Evolutionary conservation across 1,284 basidiomycete species (phyloP).

Genomic region (Ustilago trichophora): DNA sequence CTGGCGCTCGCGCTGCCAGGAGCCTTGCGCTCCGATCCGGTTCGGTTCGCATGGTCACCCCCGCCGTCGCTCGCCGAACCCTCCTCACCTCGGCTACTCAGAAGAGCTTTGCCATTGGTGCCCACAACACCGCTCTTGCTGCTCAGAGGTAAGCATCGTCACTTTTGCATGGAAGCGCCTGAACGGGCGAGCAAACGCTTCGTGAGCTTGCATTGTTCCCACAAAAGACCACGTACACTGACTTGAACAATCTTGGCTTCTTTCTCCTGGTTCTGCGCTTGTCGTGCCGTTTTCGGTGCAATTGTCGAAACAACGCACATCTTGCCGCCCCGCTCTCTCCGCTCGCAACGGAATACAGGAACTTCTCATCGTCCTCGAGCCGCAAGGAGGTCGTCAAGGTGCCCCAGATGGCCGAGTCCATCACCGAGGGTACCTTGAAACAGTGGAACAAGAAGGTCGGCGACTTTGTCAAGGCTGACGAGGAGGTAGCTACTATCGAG

Average conservation of each 20-base stretch:
- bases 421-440: slow-evolving; percentile 96
- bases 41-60: slow-evolving; percentile 36
- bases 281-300: no score
- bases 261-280: no score
- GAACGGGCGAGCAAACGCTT: no score
- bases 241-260: no score
- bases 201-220: no score
- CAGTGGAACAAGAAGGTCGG: slow-evolving; percentile 94
- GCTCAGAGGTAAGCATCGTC: slow-evolving; percentile 31
- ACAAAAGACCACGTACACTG: no score
- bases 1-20: slow-evolving; percentile 36
- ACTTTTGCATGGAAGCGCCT: background rate
- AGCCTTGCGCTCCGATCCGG: slow-evolving; percentile 37
- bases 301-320: no score
- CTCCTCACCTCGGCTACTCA: slow-evolving; percentile 37
- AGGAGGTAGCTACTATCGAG: slow-evolving; percentile 97
- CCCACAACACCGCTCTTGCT: slow-evolving; percentile 24
- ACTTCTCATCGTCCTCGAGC: slow-evolving; percentile 47
- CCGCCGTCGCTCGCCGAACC: slow-evolving; percentile 41
- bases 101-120: slow-evolving; percentile 19
- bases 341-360: no score
- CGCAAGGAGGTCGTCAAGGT: slow-evolving; percentile 83
- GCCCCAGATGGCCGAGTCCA: slow-evolving; percentile 98
- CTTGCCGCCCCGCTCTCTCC: no score
- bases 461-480: slow-evolving; percentile 87